A percentile compares a stretch with the other conserved stretches of the same genome.
phyloP scores from a whole-genome alignment of 495 filamentous ascomycete species.

The Cenococcum geophilum region DNA sequence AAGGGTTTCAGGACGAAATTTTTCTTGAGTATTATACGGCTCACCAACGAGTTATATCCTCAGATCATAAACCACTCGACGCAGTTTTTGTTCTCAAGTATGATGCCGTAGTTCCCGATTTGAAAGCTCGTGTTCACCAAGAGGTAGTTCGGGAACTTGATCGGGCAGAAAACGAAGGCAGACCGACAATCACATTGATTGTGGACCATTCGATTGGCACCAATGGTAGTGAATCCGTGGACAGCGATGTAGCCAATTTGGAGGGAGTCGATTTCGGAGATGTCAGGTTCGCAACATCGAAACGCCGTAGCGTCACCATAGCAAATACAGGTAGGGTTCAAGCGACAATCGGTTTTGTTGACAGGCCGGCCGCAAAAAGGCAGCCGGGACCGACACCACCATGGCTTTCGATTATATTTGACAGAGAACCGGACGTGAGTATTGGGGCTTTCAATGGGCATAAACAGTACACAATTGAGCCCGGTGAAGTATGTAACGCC shows the following conservation, averaged over 20 bases:
- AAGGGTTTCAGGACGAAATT: slow-evolving; percentile 57
- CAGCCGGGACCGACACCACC: slow-evolving; percentile 43
- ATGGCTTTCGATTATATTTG: slow-evolving; percentile 66
- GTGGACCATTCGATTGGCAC: slow-evolving; percentile 53
- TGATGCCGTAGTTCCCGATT: slow-evolving; percentile 73
- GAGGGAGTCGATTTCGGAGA: slow-evolving; percentile 70
- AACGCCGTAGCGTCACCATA: slow-evolving; percentile 64
- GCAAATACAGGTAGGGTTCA: slow-evolving; percentile 82
- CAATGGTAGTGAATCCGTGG: slow-evolving; percentile 23
- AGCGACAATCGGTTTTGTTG: slow-evolving; percentile 69
- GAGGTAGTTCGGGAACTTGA: slow-evolving; percentile 87
- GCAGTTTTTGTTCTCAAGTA: slow-evolving; percentile 75
- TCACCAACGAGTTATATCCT: slow-evolving; percentile 81
- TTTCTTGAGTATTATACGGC: slow-evolving; percentile 72
- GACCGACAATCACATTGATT: slow-evolving; percentile 78
- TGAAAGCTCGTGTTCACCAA: slow-evolving; percentile 75
- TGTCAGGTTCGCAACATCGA: slow-evolving; percentile 59
- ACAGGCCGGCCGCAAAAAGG: slow-evolving; percentile 52
- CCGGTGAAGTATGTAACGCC: slow-evolving; percentile 73
- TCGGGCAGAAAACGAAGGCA: slow-evolving; percentile 83
- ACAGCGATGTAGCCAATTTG: slow-evolving; percentile 28
- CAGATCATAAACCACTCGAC: slow-evolving; percentile 89
- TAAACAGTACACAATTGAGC: slow-evolving; percentile 58
- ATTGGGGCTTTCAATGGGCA: slow-evolving; percentile 6
- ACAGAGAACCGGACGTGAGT: slow-evolving; percentile 41